Conservation (phyloP, 2,329 filamentous ascomycete species). For the Sporothrix curviconia region DNA sequence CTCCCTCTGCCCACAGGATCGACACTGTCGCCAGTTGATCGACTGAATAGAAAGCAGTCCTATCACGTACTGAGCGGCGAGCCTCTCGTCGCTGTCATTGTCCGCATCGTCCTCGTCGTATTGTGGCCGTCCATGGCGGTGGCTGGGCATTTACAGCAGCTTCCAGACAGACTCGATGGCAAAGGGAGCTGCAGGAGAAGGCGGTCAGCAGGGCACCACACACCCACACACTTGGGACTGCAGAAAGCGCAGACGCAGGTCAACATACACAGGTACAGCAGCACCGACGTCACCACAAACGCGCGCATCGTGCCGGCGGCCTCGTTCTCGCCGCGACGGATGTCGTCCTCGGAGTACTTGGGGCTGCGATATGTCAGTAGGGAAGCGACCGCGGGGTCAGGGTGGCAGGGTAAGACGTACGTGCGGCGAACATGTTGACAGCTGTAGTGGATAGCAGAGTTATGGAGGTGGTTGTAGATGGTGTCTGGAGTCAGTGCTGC, state of each 20-base stretch:
- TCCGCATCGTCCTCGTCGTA: neutral
- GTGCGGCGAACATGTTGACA: conserved; percentile 56
- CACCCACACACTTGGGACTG: too few relatives aligned
- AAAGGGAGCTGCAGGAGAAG: conserved; percentile 53
- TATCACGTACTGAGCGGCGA: too few relatives aligned
- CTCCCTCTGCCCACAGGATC: too few relatives aligned
- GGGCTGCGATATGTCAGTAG: conserved; percentile 27
- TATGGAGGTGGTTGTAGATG: neutral
- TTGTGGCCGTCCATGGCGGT: neutral
- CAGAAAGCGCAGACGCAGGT: too few relatives aligned
- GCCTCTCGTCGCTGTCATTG: too few relatives aligned
- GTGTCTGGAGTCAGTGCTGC: neutral
- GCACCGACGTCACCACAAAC: conserved; percentile 56
- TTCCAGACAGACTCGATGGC: conserved; percentile 43
- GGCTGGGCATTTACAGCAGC: conserved; percentile 25
- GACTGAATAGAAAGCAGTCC: too few relatives aligned
- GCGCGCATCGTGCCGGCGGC: conserved; percentile 61
- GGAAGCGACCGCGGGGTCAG: too few relatives aligned
- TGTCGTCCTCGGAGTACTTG: conserved; percentile 63
- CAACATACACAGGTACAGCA: conserved; percentile 74
- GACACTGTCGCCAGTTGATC: too few relatives aligned
- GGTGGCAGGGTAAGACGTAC: conserved; percentile 34
- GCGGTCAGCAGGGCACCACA: too few relatives aligned
- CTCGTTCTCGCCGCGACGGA: conserved; percentile 61
- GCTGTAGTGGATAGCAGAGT: neutral